Conservation (phyloP, 2,329 filamentous ascomycete genomes). For the Aspergillus texensis region DNA sequence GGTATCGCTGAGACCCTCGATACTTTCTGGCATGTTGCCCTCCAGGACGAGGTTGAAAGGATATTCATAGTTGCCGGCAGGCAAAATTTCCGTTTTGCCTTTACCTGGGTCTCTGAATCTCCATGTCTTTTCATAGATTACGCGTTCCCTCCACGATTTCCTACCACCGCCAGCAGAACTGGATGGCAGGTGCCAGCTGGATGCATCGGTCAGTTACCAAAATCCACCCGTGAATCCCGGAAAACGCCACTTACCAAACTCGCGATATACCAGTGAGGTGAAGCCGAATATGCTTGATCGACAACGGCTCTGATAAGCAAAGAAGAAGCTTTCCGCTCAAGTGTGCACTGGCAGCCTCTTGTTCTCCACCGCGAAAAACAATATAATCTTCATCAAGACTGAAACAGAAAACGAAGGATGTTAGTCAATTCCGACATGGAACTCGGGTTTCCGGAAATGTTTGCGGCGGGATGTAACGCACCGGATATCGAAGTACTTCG, state of each 20-base stretch:
- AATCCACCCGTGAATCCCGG: background rate
- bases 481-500: constrained; percentile 55
- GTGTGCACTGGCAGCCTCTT: constrained; percentile 75
- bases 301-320: constrained; percentile 69
- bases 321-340: constrained; percentile 74
- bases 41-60: constrained; percentile 76
- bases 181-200: constrained; percentile 41
- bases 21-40: constrained; percentile 73
- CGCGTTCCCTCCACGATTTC: constrained; percentile 45
- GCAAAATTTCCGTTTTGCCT: constrained; percentile 58
- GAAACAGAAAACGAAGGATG: constrained; percentile 9
- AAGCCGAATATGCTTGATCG: constrained; percentile 72
- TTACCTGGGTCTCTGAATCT: constrained; percentile 62
- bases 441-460: constrained; percentile 13
- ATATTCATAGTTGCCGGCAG: constrained; percentile 80
- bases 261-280: constrained; percentile 71
- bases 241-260: constrained; percentile 60
- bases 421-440: constrained; percentile 21
- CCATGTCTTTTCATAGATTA: constrained; percentile 72
- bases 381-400: constrained; percentile 79
- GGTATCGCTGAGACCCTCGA: constrained; percentile 84
- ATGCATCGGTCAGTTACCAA: constrained; percentile 1
- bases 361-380: constrained; percentile 73
- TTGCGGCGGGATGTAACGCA: constrained; percentile 29
- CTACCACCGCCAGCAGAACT: constrained; percentile 40